These are phyloP conservation scores for Dalechampia spathulata DNA, from an alignment of 441 rosid species.

Conservation along the genomic window DNA sequence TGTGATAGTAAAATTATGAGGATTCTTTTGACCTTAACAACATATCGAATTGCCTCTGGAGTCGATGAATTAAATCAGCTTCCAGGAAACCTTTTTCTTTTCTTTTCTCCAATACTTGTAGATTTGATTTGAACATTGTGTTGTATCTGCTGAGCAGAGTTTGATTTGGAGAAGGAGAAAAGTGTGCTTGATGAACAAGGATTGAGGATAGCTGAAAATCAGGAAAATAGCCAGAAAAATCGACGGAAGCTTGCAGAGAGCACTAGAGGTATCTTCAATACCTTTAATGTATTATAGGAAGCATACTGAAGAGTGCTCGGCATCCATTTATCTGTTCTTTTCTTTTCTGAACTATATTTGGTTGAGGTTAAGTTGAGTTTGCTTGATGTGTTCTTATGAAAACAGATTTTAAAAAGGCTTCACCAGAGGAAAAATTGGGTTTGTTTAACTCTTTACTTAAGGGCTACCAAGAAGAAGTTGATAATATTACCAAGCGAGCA, in stretches of 20 bases:
- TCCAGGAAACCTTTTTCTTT: no score
- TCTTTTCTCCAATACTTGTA: neutral
- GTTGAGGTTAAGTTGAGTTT: no score
- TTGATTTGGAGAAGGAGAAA: slow-evolving; percentile 95
- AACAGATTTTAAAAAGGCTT: slow-evolving; percentile 97
- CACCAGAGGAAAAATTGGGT: slow-evolving; percentile 74
- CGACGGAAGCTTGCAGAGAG: slow-evolving; percentile 98
- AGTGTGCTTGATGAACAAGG: slow-evolving; percentile 91
- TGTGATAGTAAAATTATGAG: no score
- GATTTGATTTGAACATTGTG: no score
- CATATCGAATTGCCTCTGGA: no score
- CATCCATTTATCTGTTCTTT: no score
- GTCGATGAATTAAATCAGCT: no score
- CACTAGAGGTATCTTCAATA: slow-evolving; percentile 62
- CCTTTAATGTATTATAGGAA: neutral
- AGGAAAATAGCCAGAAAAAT: slow-evolving; percentile 93
- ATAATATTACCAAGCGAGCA: slow-evolving; percentile 98
- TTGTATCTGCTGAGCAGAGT: slow-evolving; percentile 50
- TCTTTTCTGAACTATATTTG: no score
- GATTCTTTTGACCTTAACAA: no score
- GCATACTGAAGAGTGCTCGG: no score
- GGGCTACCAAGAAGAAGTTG: slow-evolving; percentile 99
- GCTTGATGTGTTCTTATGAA: slow-evolving; percentile 6
- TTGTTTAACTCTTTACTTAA: slow-evolving; percentile 87
- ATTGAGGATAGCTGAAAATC: slow-evolving; percentile 90